Evolutionary conservation across 1,284 basidiomycete genomes (phyloP).

Genomic region (Apiotrichum akiyoshidainum): DNA sequence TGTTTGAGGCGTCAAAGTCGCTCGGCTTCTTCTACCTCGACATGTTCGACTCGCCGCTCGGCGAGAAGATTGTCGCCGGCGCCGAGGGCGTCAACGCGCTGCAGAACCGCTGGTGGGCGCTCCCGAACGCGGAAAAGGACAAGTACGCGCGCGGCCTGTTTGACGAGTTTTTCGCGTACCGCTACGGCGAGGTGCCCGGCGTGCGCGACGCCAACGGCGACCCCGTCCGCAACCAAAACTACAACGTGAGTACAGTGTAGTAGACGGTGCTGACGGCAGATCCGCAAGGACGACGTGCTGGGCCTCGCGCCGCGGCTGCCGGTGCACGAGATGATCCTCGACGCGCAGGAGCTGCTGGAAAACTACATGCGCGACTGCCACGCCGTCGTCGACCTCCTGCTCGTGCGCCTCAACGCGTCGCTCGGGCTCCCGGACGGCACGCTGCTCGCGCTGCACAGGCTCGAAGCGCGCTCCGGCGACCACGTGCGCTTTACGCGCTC

Average conservation of each 20-base stretch:
- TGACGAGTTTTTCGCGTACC: constrained; percentile 29
- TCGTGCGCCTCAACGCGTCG: constrained; percentile 59
- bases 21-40: constrained; percentile 40
- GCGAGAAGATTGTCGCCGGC: constrained; percentile 23
- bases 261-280: constrained; percentile 12
- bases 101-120: constrained; percentile 26
- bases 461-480: constrained; percentile 58
- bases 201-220: constrained; percentile 15
- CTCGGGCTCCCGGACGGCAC: constrained; percentile 59
- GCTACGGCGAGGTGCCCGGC: constrained; percentile 15
- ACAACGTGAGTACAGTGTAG: constrained; percentile 22
- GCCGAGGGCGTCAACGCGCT: constrained; percentile 26
- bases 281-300: constrained; percentile 32
- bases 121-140: constrained; percentile 30
- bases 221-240: constrained; percentile 21
- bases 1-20: constrained; percentile 26
- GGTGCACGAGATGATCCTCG: constrained; percentile 20
- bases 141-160: constrained; percentile 22
- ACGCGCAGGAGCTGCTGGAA: constrained; percentile 18
- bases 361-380: constrained; percentile 25
- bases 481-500: constrained; percentile 61
- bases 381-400: constrained; percentile 57
- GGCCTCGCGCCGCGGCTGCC: constrained; percentile 18
- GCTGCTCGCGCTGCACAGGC: constrained; percentile 55
- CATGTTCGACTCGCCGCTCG: constrained; percentile 23